Base-by-base conservation (phyloP, 768 basidiomycete species). In the Russula abietina region DNA sequence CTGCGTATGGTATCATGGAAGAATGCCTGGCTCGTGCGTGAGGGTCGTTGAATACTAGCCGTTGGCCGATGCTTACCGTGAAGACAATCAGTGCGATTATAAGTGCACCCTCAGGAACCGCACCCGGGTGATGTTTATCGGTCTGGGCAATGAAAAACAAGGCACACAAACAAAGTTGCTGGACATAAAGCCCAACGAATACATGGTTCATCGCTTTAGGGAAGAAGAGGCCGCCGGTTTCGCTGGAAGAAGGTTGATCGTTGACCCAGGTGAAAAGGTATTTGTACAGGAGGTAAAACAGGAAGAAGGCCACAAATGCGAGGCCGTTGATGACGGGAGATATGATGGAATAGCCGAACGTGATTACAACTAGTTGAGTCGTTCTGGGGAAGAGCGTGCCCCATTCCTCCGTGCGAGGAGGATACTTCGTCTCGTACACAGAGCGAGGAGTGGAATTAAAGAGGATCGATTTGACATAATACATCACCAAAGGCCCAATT, bases 221-320 rank as follows among this genome's bases (percentile, higher is more conserved):
- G 81, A 93, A 98, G 80, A 97, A 98, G 54, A 91, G 72, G 0
- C 97, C 97, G 41, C 96, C 96, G 0, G 93, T 96, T 59, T 97
- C 94, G 55, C 77, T 77, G 4, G 80, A 74, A 0, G 80, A 71
- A 4, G 86, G 82, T 71, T 93, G 87, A 59, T 90, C 85, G 69
- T 84, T 83, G 64, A 83, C 85, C 74, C 74, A 75, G 14, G 71
- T 63, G 68, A 75, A 75, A 36, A 71, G 67, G 62, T 75, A 75
- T 67, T 91, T 92, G 81, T 90, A 93, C 39, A 92, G 74, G 63
- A 85, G 76, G 73, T 89, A 95, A 75, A 93, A 90, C 49, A 87
- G 73, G 73, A 89, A 86, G 79, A 98, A 97, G 1, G 91, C 85
- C 32, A 80, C 78, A 66, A 84, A 84, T 2, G 91, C 86, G 51